A percentile compares a stretch with the other conserved stretches of the same genome.
Evolutionary conservation across 192 early-diverging fungal genomes (phyloP).

Genomic region (Entomortierella parvispora): DNA sequence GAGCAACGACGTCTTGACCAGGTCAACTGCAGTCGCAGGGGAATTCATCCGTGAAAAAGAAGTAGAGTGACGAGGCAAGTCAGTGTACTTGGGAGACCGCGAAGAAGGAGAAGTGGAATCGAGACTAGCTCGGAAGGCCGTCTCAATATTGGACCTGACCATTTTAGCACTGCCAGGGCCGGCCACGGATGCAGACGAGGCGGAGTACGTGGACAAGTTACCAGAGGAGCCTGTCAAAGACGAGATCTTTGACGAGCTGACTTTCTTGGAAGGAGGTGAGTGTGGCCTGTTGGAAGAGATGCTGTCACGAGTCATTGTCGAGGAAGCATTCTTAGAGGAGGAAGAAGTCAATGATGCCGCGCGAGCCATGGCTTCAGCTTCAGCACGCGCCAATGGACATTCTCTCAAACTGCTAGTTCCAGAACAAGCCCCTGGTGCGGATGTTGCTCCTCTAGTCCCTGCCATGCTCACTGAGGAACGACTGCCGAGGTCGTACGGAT

Average conservation of each 20-base stretch:
- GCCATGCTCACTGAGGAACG: not conserved
- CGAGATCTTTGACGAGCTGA: conserved; percentile 3
- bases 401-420: no score
- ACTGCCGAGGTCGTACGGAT: conserved; percentile 17
- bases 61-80: no score
- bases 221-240: not conserved
- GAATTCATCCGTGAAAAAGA: not conserved
- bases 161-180: not conserved
- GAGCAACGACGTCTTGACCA: conserved; percentile 1
- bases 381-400: not conserved
- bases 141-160: not conserved
- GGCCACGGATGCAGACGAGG: no score
- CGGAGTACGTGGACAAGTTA: not conserved
- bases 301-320: conserved; percentile 15
- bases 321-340: not conserved
- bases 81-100: not conserved
- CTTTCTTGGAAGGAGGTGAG: conserved; percentile 7
- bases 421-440: not conserved
- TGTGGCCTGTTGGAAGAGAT: not conserved
- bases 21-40: not conserved
- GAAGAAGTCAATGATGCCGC: not conserved
- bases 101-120: not conserved
- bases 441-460: not conserved
- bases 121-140: not conserved
- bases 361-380: not conserved